Evolutionary conservation across 2,329 filamentous ascomycete species (phyloP).

Genomic region (Colletotrichum theobromicola): DNA sequence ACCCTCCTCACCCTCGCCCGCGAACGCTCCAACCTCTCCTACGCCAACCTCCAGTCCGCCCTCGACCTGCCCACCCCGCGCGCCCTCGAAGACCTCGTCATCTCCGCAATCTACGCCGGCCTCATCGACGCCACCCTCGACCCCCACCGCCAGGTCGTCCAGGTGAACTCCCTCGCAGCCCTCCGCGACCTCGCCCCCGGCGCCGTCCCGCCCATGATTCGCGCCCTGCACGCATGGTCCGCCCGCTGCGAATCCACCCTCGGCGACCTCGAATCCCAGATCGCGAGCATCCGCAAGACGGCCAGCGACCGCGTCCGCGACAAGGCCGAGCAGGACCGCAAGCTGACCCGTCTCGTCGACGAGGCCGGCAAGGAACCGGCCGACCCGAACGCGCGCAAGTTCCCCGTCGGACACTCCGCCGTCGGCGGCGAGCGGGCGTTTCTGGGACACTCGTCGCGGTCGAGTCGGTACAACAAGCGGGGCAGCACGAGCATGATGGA

Average conservation of each 20-base stretch:
- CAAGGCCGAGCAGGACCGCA: conserved; percentile 50
- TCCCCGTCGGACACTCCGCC: not conserved
- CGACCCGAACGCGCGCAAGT: conserved; percentile 23
- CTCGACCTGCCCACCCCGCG: conserved; percentile 71
- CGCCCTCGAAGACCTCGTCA: conserved; percentile 85
- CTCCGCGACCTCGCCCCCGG: conserved; percentile 84
- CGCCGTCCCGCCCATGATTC: conserved; percentile 71
- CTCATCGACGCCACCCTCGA: conserved; percentile 85
- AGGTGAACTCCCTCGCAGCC: conserved; percentile 81
- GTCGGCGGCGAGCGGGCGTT: conserved; percentile 12
- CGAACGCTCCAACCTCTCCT: conserved; percentile 72
- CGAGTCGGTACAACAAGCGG: conserved; percentile 22
- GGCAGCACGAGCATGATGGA: conserved; percentile 41
- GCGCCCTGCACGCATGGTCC: conserved; percentile 76
- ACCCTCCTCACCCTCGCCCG: conserved; percentile 83
- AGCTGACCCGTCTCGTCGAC: conserved; percentile 54
- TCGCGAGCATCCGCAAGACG: conserved; percentile 66
- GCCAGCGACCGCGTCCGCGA: conserved; percentile 60
- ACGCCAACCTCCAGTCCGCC: conserved; percentile 68
- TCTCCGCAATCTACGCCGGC: conserved; percentile 84
- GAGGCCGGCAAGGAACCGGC: conserved; percentile 40
- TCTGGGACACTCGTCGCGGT: conserved; percentile 27
- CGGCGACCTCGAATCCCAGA: conserved; percentile 76
- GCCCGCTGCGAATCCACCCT: conserved; percentile 78
- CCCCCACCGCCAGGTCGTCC: conserved; percentile 74